These are phyloP conservation scores for Aspergillus affinis DNA, from an alignment of 495 filamentous ascomycete species.

Conservation along the genomic window DNA sequence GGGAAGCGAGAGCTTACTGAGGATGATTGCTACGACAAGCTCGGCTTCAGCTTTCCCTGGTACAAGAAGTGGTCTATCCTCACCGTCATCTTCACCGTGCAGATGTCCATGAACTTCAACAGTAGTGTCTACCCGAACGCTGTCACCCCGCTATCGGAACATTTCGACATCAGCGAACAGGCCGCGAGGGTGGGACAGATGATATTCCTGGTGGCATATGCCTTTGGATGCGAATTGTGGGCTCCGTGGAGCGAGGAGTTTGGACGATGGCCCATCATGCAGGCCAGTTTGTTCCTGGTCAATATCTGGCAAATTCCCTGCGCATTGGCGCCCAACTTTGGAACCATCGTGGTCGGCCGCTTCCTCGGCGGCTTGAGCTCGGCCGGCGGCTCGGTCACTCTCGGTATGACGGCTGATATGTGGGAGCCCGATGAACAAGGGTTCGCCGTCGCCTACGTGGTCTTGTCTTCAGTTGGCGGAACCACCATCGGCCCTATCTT, in stretches of 20 bases:
- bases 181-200: conserved; percentile 65
- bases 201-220: conserved; percentile 71
- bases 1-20: conserved; percentile 60
- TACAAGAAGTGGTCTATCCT: conserved; percentile 78
- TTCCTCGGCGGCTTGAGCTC: conserved; percentile 69
- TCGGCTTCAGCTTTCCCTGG: conserved; percentile 63
- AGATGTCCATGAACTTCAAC: conserved; percentile 87
- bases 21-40: conserved; percentile 60
- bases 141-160: conserved; percentile 55
- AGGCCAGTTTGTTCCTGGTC: conserved; percentile 66
- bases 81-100: conserved; percentile 70
- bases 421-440: conserved; percentile 69
- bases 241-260: conserved; percentile 80
- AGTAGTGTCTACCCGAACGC: conserved; percentile 70
- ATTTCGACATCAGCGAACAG: conserved; percentile 64
- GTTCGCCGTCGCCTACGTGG: conserved; percentile 68
- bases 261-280: conserved; percentile 72
- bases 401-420: conserved; percentile 82
- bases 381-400: conserved; percentile 76
- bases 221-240: conserved; percentile 81
- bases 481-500: conserved; percentile 76
- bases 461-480: conserved; percentile 74
- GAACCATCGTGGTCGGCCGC: conserved; percentile 62
- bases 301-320: conserved; percentile 77
- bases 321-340: conserved; percentile 68